These are phyloP conservation scores for Clavariopsis aquatica DNA, from an alignment of 495 filamentous ascomycete species.

Conservation along the genomic window DNA sequence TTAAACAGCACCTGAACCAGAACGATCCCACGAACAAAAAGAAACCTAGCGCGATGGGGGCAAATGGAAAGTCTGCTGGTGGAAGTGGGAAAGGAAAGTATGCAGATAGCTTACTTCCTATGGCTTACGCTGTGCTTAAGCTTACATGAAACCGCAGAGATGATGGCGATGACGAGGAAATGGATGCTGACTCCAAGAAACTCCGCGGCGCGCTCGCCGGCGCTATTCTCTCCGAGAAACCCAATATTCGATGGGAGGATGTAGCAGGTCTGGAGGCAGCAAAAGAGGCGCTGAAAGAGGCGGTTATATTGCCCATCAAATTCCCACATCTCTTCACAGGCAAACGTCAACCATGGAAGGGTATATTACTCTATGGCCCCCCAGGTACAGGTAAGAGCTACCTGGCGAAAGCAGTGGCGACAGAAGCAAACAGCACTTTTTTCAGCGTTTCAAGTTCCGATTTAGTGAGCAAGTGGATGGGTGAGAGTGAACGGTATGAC, in stretches of 20 bases:
- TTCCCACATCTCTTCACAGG: constrained; percentile 97
- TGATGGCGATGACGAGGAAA: constrained; percentile 61
- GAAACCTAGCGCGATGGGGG: constrained; percentile 78
- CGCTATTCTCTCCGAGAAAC: constrained; percentile 91
- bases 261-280: constrained; percentile 94
- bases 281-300: constrained; percentile 97
- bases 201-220: constrained; percentile 85
- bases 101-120: constrained; percentile 24
- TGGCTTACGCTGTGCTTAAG: neutral
- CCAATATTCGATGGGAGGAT: constrained; percentile 96
- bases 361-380: constrained; percentile 93
- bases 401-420: constrained; percentile 94
- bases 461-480: constrained; percentile 99
- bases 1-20: constrained; percentile 84
- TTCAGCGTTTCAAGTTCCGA: constrained; percentile 98
- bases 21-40: constrained; percentile 66
- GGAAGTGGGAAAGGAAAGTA: constrained; percentile 68
- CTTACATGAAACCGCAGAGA: constrained; percentile 37
- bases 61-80: constrained; percentile 77
- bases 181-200: constrained; percentile 93
- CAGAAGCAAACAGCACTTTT: constrained; percentile 98
- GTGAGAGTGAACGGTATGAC: constrained; percentile 88
- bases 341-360: constrained; percentile 97
- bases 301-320: constrained; percentile 94
- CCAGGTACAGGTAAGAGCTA: constrained; percentile 97